These are phyloP conservation scores for Mimosa bimucronata DNA, from an alignment of 306 rosid genomes.

Conservation along the genomic window DNA sequence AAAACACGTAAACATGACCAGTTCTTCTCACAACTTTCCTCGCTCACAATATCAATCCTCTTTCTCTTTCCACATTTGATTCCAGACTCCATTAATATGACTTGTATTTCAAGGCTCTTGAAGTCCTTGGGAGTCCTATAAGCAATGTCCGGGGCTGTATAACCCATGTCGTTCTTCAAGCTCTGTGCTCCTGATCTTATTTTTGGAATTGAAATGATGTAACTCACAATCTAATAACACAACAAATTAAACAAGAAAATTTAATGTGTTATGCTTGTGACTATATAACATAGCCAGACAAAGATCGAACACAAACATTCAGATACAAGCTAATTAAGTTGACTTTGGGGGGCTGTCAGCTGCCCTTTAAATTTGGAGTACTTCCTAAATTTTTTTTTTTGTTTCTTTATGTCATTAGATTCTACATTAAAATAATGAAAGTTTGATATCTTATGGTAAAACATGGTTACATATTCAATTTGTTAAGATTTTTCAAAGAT, in stretches of 20 bases:
- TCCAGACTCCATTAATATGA: not conserved
- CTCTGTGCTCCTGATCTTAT: not conserved
- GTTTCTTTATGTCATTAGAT: no score
- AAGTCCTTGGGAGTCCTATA: not conserved
- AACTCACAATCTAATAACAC: not conserved
- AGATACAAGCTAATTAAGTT: no score
- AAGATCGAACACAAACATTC: not conserved
- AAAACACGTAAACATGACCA: no score
- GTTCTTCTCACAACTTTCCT: no score
- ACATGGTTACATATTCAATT: no score
- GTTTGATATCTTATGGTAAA: no score
- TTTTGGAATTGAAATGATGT: not conserved
- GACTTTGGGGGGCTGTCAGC: no score
- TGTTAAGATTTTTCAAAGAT: no score
- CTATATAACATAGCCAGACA: not conserved
- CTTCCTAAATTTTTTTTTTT: no score
- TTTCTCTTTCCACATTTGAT: not conserved
- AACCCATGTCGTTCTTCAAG: not conserved
- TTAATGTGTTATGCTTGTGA: not conserved
- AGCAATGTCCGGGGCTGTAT: not conserved
- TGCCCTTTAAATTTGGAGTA: no score
- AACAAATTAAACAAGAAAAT: not conserved
- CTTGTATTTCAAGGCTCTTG: conserved; percentile 10
- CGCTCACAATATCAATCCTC: not conserved
- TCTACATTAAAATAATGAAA: no score